Evolutionary conservation across 2,329 filamentous ascomycete species (phyloP), one percentile per base, ranked within the genome.

Genomic region (Periglandula ipomoeae): DNA sequence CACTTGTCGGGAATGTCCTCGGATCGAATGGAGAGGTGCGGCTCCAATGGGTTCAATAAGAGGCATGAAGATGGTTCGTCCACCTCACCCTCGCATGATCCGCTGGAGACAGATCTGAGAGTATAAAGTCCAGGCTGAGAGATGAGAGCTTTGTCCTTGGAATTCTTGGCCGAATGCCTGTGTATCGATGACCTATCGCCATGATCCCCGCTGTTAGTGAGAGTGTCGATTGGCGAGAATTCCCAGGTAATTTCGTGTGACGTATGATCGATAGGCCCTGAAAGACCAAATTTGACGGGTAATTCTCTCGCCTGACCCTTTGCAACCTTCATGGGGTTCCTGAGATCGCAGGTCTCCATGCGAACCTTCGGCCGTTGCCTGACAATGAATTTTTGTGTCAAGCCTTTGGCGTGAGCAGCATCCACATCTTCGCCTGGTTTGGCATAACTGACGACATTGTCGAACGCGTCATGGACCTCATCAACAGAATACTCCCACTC

Each of bases 1-100:
- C 93, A 98, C 63, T 94, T 95, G 65, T 98, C 93, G 46, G 88
- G 86, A 39, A 98, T 89, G 53, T 89, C 84, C 57, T 95, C 86
- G 6, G 82, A 76, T 27, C 77, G 78, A 44, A 98, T 72, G 4
- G 79, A 74, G 50, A 98, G 65, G 48, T 84, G 81, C 9, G 93
- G 93, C 66, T 95, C 84, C 0, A 93, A 84, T 5, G 93, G 93
- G 56, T 97, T 98, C 55, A 94, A 76, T 47, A 98, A 72, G 50
- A 95, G 74, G 64, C 91, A 97, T n/a, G 90, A 93, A 2, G 91
- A 87, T 24, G 93, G 93, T 64, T 98, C 93, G 55, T 91, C 77
- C 4, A 98, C 82, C 57, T 97, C 90, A 41, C 93, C 93, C 30
- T 81, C 74, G 61, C 93, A 98, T 52, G 82, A 85, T 22, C 86